These are phyloP conservation scores for Emergomyces africanus DNA, from an alignment of 2,329 filamentous ascomycete species.

Conservation along the genomic window DNA sequence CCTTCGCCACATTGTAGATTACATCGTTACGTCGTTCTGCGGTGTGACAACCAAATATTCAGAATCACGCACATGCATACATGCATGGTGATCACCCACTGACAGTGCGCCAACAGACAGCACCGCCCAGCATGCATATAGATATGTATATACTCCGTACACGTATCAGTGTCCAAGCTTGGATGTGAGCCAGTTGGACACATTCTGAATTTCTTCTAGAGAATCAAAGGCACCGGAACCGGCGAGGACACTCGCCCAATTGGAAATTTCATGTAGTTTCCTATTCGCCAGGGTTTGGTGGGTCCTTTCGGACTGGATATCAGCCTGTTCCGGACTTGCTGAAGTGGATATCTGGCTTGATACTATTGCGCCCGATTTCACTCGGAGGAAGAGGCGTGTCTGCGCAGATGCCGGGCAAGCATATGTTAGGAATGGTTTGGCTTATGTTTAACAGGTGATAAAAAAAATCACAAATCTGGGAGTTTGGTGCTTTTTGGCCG, in stretches of 20 bases:
- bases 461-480: background rate
- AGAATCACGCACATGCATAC: background rate
- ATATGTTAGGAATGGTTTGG: background rate
- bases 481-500: slow-evolving; percentile 1
- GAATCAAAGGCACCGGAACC: slow-evolving; percentile 3
- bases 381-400: slow-evolving; percentile 30
- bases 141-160: background rate
- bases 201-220: slow-evolving; percentile 3
- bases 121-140: background rate
- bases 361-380: slow-evolving; percentile 29
- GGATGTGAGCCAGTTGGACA: slow-evolving; percentile 14
- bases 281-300: slow-evolving; percentile 24
- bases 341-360: slow-evolving; percentile 29
- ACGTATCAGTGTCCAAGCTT: slow-evolving; percentile 11
- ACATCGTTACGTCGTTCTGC: background rate
- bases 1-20: background rate
- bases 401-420: slow-evolving; percentile 8
- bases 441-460: background rate
- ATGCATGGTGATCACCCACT: background rate
- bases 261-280: slow-evolving; percentile 38
- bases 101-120: background rate
- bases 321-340: slow-evolving; percentile 18
- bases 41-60: background rate
- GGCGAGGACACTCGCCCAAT: slow-evolving; percentile 21
- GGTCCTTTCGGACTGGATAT: slow-evolving; percentile 21